Percentiles rank a stretch among this genome's conserved stretches.
These are phyloP conservation scores for Jackrogersella minutella DNA, from an alignment of 495 filamentous ascomycete species.

Conservation along the genomic window DNA sequence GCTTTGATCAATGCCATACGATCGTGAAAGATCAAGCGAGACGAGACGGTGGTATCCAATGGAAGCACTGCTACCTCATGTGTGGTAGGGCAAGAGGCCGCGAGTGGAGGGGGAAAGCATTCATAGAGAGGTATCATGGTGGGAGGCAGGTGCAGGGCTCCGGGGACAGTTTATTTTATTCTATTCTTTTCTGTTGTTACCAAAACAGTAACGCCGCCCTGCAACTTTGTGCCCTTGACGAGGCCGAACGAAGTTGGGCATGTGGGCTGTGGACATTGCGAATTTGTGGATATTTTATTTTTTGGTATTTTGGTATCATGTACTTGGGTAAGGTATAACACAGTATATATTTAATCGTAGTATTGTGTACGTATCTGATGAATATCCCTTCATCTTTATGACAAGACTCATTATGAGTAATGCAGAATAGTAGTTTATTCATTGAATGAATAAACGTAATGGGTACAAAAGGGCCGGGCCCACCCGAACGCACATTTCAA, in stretches of 20 bases:
- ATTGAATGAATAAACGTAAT: too few relatives aligned
- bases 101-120: slow-evolving; percentile 1
- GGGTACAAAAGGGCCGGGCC: slow-evolving; percentile 22
- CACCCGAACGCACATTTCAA: slow-evolving; percentile 18
- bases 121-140: slow-evolving; percentile 29
- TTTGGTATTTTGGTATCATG: neutral
- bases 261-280: too few relatives aligned
- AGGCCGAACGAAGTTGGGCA: slow-evolving; percentile 8
- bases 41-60: slow-evolving; percentile 4
- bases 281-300: too few relatives aligned
- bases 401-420: slow-evolving; percentile 1
- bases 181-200: neutral
- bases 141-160: slow-evolving; percentile 17
- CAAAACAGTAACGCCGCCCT: slow-evolving; percentile 14
- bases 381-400: neutral
- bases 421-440: neutral
- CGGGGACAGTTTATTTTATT: slow-evolving; percentile 29
- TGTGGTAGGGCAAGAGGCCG: neutral
- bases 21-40: slow-evolving; percentile 10
- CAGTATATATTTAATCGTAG: neutral
- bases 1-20: slow-evolving; percentile 3
- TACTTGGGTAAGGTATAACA: slow-evolving; percentile 3
- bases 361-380: neutral
- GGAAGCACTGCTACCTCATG: slow-evolving; percentile 22
- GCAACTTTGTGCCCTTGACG: slow-evolving; percentile 15